A percentile compares a stretch with the other conserved stretches of the same genome.
These are phyloP conservation scores for Mangifera indica DNA, from an alignment of 345 rosid species.

Conservation along the genomic window DNA sequence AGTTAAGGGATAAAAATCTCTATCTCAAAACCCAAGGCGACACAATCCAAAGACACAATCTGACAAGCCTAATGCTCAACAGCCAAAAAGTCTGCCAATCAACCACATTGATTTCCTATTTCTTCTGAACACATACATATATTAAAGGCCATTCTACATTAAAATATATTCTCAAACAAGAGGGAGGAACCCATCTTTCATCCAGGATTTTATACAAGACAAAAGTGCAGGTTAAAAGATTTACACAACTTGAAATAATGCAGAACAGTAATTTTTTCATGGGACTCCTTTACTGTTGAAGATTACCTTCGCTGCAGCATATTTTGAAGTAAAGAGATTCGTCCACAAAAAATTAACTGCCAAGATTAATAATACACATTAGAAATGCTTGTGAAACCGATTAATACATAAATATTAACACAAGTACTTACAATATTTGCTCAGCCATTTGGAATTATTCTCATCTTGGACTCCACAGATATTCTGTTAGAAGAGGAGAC, in stretches of 20 bases:
- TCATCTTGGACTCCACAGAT: slow-evolving; percentile 99
- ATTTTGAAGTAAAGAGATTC: slow-evolving; percentile 78
- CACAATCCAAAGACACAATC: too few relatives aligned
- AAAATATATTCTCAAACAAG: slow-evolving; percentile 3
- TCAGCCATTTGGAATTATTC: slow-evolving; percentile 77
- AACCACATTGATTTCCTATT: background rate
- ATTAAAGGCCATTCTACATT: background rate
- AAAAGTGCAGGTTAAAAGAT: background rate
- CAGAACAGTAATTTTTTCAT: background rate
- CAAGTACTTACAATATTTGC: slow-evolving; percentile 59
- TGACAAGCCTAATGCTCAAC: too few relatives aligned
- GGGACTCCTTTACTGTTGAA: slow-evolving; percentile 40
- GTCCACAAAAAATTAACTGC: slow-evolving; percentile 69
- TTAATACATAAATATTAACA: background rate
- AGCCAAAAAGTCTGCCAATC: too few relatives aligned
- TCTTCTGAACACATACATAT: too few relatives aligned
- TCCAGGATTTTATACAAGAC: background rate
- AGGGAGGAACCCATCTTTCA: background rate
- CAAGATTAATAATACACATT: background rate
- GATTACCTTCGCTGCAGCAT: slow-evolving; percentile 67
- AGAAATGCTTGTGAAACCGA: background rate
- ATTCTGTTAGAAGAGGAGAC: slow-evolving; percentile 60
- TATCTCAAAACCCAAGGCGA: too few relatives aligned
- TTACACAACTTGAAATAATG: slow-evolving; percentile 10
- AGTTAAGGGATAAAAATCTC: too few relatives aligned